phyloP scores from a whole-genome alignment of 2,329 filamentous ascomycete genomes.

The Neurospora sp. region DNA sequence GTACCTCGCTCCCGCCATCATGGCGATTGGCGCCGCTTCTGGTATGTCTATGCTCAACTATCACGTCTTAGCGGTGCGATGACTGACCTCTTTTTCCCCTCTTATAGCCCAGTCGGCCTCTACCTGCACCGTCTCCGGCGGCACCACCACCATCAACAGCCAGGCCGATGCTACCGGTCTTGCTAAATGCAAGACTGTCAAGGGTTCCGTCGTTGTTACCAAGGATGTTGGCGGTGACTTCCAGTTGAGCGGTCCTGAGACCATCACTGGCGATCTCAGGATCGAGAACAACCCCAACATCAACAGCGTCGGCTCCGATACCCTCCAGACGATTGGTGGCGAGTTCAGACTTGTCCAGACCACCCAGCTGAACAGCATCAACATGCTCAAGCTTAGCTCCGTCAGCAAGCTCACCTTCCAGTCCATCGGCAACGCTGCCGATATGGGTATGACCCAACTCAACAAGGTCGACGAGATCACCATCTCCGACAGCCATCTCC shows the following conservation, averaged over 20 bases:
- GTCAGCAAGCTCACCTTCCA: conserved; percentile 62
- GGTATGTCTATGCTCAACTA: conserved; percentile 23
- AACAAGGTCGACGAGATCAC: conserved; percentile 54
- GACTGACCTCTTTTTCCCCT: conserved; percentile 5
- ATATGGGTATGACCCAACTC: conserved; percentile 54
- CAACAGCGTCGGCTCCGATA: conserved; percentile 49
- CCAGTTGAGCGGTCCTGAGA: conserved; percentile 48
- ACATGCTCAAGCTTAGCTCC: conserved; percentile 53
- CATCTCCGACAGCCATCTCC: conserved; percentile 81
- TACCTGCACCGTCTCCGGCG: conserved; percentile 13
- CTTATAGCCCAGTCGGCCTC: conserved; percentile 26
- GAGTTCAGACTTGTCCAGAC: conserved; percentile 61
- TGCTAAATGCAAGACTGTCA: conserved; percentile 55
- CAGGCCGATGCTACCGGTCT: conserved; percentile 52
- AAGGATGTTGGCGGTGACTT: conserved; percentile 46
- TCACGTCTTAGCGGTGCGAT: background rate
- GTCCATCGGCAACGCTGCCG: conserved; percentile 37
- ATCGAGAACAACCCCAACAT: conserved; percentile 52
- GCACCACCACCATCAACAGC: conserved; percentile 49
- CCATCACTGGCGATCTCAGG: conserved; percentile 48
- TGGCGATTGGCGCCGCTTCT: conserved; percentile 28
- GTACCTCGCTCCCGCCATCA: conserved; percentile 31
- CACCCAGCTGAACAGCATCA: conserved; percentile 58
- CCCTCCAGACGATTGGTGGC: conserved; percentile 57
- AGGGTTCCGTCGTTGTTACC: conserved; percentile 59